Evolutionary conservation across 169 alveolate genomes (phyloP).

Genomic region (Plasmodium coatneyi): DNA sequence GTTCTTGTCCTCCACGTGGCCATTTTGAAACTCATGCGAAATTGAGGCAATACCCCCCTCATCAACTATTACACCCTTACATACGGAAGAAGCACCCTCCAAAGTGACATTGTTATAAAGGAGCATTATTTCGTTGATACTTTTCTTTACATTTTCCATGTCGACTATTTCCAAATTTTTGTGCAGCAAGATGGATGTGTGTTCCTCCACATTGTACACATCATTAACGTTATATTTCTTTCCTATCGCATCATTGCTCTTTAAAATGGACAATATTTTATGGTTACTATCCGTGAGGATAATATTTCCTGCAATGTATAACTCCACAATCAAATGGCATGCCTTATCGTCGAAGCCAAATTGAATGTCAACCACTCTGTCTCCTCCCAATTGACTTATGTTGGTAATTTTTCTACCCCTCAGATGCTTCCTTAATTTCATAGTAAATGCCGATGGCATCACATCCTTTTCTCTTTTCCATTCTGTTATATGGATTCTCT

Average conservation of each 20-base stretch:
- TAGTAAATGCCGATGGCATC: conserved; percentile 85
- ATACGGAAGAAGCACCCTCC: neutral
- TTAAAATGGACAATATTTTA: conserved; percentile 86
- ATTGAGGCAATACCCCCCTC: neutral
- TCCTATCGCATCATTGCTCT: conserved; percentile 27
- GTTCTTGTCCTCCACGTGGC: neutral
- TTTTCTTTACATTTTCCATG: conserved; percentile 53
- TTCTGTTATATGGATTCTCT: conserved; percentile 84
- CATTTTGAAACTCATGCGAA: neutral
- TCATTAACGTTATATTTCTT: conserved; percentile 30
- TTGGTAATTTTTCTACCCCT: conserved; percentile 80
- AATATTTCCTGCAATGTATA: conserved; percentile 94
- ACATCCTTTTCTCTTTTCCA: conserved; percentile 81
- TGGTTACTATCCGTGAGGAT: conserved; percentile 92
- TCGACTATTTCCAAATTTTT: conserved; percentile 26
- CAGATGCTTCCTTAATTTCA: conserved; percentile 84
- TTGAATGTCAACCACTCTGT: conserved; percentile 92
- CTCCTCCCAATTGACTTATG: conserved; percentile 90
- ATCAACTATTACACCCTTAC: neutral
- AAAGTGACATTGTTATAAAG: conserved; percentile 5
- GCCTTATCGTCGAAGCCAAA: conserved; percentile 94
- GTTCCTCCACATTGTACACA: conserved; percentile 65
- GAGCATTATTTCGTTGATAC: conserved; percentile 43
- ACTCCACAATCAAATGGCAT: conserved; percentile 92
- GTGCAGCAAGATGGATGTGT: conserved; percentile 24